phyloP scores from a whole-genome alignment of 805 yeast genomes.

The Spathaspora gorwiae region DNA sequence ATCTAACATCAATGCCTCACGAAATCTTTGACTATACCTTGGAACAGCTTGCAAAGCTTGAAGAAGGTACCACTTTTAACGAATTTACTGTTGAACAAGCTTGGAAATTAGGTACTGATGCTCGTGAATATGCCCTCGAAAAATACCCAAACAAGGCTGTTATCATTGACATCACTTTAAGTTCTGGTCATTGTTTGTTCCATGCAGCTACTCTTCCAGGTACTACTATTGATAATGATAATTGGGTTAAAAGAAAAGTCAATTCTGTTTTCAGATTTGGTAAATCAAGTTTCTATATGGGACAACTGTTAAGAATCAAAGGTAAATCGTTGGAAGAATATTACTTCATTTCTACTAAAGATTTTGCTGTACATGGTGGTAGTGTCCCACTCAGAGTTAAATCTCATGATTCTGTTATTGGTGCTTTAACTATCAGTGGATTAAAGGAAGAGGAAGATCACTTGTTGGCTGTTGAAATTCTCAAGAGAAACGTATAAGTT shows the following conservation, averaged over 20 bases:
- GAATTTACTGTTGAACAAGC: constrained; percentile 34
- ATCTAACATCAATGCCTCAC: constrained; percentile 1
- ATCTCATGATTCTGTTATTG: constrained; percentile 35
- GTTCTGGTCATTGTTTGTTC: constrained; percentile 45
- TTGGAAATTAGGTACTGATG: constrained; percentile 42
- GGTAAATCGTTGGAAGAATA: constrained; percentile 34
- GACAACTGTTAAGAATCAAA: constrained; percentile 36
- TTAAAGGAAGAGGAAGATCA: constrained; percentile 55
- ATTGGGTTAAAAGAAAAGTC: constrained; percentile 49
- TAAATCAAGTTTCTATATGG: constrained; percentile 45
- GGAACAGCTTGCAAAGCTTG: constrained; percentile 18
- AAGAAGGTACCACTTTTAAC: constrained; percentile 16
- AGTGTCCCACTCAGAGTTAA: constrained; percentile 45
- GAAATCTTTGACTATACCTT: constrained; percentile 12
- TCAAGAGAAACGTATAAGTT: constrained; percentile 8
- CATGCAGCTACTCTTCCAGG: constrained; percentile 37
- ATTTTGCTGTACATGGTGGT: constrained; percentile 55
- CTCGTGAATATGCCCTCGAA: constrained; percentile 30
- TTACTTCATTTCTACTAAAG: constrained; percentile 35
- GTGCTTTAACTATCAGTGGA: constrained; percentile 53
- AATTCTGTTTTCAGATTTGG: constrained; percentile 46
- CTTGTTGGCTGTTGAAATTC: constrained; percentile 37
- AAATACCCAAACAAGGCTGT: constrained; percentile 28
- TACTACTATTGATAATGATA: constrained; percentile 46
- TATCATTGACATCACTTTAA: constrained; percentile 45